phyloP scores from a whole-genome alignment of 2,329 filamentous ascomycete species.

The Fusarium equiseti region DNA sequence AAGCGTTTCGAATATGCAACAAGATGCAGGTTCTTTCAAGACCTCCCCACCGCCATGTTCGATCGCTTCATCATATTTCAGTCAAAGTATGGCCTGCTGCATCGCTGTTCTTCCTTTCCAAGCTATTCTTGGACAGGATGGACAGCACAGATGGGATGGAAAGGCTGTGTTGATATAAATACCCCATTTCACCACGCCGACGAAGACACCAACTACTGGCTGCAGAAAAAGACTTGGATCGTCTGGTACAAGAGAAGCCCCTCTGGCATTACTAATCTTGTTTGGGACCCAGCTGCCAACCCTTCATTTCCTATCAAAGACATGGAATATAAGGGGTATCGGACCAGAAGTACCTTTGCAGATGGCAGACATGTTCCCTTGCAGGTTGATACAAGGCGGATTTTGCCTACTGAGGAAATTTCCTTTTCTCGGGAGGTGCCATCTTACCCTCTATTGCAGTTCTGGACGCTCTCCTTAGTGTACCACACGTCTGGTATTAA shows the following conservation, averaged over 20 bases:
- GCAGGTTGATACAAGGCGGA: background rate
- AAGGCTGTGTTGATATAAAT: background rate
- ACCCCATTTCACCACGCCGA: background rate
- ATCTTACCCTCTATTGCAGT: constrained; percentile 21
- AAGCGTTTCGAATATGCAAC: background rate
- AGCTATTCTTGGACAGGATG: constrained; percentile 32
- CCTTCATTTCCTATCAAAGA: background rate
- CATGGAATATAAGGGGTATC: background rate
- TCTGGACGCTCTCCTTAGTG: constrained; percentile 27
- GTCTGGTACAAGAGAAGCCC: constrained; percentile 28
- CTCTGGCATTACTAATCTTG: background rate
- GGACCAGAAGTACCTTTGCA: background rate
- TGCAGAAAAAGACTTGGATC: constrained; percentile 18
- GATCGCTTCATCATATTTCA: constrained; percentile 6
- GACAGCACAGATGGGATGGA: background rate
- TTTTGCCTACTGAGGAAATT: background rate
- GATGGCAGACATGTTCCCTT: background rate
- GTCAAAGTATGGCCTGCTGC: accelerated
- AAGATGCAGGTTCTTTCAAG: constrained; percentile 10
- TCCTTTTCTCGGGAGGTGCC: background rate
- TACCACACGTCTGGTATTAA: constrained; percentile 1
- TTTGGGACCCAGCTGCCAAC: constrained; percentile 13
- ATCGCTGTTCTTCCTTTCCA: constrained; percentile 16
- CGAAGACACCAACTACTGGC: background rate
- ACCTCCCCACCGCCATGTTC: background rate